Percentiles rank a stretch among this genome's conserved stretches.
phyloP scores from a whole-genome alignment of 2,329 filamentous ascomycete genomes.

The Aspergillus transmontanensis region DNA sequence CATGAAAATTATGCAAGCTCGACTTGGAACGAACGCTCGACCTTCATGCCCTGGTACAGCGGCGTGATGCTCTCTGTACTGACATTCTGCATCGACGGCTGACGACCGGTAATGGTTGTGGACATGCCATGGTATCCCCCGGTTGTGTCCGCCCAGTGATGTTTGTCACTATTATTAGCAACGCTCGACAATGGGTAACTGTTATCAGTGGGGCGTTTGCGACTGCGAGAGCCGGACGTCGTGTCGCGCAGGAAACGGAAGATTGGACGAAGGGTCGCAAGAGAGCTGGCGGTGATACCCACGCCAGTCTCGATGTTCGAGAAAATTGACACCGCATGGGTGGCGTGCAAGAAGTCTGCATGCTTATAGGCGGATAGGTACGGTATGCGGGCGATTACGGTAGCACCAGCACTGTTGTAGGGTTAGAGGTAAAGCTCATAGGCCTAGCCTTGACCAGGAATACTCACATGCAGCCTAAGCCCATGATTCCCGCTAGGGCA shows the following conservation, averaged over 20 bases:
- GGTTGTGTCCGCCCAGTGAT: neutral
- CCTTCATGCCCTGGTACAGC: neutral
- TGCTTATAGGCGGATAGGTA: constrained; percentile 1
- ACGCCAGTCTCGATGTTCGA: constrained; percentile 3
- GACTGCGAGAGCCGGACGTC: neutral
- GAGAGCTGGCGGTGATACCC: constrained; percentile 2
- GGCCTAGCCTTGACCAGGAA: neutral
- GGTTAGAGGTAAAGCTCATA: neutral
- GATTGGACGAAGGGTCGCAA: neutral
- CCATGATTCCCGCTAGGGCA: constrained; percentile 1
- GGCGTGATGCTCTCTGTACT: constrained; percentile 3
- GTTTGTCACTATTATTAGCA: neutral
- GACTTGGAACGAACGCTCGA: constrained; percentile 1
- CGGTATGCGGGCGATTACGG: neutral
- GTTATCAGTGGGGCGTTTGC: neutral
- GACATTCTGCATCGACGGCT: neutral
- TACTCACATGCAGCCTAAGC: neutral
- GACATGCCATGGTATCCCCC: neutral
- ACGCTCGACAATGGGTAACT: neutral
- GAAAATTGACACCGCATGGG: neutral
- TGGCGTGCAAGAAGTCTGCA: neutral
- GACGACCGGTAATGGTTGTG: neutral
- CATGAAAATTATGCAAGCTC: neutral
- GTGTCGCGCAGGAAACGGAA: constrained; percentile 3
- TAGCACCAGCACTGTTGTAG: neutral